Conservation (phyloP, 1,284 basidiomycete species). For the Cutaneotrichosporon cutaneum region DNA sequence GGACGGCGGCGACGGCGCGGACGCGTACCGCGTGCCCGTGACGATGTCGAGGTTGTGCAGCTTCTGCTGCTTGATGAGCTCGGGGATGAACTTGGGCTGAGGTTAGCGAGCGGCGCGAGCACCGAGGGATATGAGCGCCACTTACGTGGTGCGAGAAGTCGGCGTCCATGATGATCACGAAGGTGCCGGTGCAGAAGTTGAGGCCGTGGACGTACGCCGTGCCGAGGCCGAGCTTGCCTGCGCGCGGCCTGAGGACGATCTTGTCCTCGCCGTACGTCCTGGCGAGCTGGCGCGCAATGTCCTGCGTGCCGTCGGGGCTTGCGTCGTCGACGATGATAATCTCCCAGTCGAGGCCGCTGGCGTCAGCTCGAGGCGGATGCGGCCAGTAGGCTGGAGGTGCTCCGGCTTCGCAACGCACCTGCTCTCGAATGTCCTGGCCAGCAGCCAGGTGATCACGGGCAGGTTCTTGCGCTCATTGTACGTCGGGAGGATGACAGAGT, state of each 20-base stretch:
- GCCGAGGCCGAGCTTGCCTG: conserved; percentile 87
- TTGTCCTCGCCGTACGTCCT: conserved; percentile 76
- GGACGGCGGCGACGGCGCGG: conserved; percentile 42
- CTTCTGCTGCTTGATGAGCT: conserved; percentile 81
- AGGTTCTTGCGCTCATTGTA: conserved; percentile 92
- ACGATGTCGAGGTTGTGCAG: conserved; percentile 81
- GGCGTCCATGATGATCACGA: conserved; percentile 95
- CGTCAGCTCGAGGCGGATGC: conserved; percentile 1
- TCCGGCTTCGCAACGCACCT: too few species aligned
- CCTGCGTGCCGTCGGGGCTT: conserved; percentile 87
- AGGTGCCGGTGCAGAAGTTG: conserved; percentile 83
- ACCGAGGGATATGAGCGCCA: too few species aligned
- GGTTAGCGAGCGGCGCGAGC: background rate
- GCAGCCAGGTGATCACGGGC: conserved; percentile 78
- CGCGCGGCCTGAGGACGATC: conserved; percentile 77
- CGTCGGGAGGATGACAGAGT: conserved; percentile 85
- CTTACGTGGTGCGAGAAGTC: conserved; percentile 91
- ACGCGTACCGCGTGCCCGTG: conserved; percentile 79
- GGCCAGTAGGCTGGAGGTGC: background rate
- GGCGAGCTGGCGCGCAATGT: conserved; percentile 75
- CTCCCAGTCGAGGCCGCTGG: conserved; percentile 69
- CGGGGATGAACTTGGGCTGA: conserved; percentile 85
- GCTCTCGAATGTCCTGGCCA: conserved; percentile 70
- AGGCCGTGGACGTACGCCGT: conserved; percentile 91
- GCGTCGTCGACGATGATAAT: conserved; percentile 87